phyloP scores from a whole-genome alignment of 202 grass and related monocot species.

The Eragrostis tef region DNA sequence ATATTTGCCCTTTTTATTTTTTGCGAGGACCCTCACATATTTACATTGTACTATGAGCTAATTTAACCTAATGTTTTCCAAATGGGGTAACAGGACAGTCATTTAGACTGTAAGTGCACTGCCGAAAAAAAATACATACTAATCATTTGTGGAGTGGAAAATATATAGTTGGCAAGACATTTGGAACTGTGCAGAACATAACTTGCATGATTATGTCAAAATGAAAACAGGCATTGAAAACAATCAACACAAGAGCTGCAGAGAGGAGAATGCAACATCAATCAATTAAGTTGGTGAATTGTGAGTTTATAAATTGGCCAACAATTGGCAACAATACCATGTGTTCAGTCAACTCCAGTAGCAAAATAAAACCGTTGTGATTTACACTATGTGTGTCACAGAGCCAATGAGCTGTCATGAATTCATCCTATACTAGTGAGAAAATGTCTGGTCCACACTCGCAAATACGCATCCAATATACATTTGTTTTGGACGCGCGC shows the following conservation, averaged over 20 bases:
- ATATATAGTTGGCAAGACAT: not conserved
- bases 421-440: not conserved
- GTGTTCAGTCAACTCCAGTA: not conserved
- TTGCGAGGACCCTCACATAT: no score
- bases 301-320: not conserved
- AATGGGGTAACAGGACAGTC: conserved; percentile 75
- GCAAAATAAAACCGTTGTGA: not conserved
- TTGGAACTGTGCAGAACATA: not conserved
- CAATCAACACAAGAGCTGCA: not conserved
- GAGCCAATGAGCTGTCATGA: not conserved
- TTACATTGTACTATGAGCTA: no score
- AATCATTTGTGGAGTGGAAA: conserved; percentile 22
- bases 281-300: not conserved
- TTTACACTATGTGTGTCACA: conserved; percentile 4
- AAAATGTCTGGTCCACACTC: no score
- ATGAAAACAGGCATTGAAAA: not conserved
- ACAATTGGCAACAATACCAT: not conserved
- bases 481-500: no score
- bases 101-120: conserved; percentile 66
- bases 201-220: not conserved
- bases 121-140: conserved; percentile 33
- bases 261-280: not conserved
- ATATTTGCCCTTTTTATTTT: no score
- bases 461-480: no score
- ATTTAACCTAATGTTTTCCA: no score